phyloP scores from a whole-genome alignment of 2,329 filamentous ascomycete genomes.

The Rutstroemia sp. region DNA sequence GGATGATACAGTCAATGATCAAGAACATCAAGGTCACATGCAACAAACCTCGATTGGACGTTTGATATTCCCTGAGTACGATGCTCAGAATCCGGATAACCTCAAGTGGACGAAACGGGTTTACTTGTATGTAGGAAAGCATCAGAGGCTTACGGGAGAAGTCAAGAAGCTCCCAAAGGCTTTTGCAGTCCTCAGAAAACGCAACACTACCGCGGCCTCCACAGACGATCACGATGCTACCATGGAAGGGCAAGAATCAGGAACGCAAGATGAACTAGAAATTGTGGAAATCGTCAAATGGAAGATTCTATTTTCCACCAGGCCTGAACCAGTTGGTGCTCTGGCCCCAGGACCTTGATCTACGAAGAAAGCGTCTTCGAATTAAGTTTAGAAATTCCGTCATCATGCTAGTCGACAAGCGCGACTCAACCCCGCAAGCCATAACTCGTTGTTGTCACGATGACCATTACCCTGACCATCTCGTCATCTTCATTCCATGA shows the following conservation, averaged over 20 bases:
- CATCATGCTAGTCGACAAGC: too few relatives aligned
- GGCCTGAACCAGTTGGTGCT: conserved; percentile 74
- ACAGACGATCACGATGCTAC: conserved; percentile 20
- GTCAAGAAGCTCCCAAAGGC: conserved; percentile 78
- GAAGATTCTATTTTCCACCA: conserved; percentile 75
- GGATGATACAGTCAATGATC: conserved; percentile 9
- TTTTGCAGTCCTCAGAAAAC: conserved; percentile 67
- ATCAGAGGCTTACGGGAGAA: conserved; percentile 85
- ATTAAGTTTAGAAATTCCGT: too few relatives aligned
- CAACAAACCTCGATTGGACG: conserved; percentile 55
- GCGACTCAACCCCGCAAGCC: too few relatives aligned
- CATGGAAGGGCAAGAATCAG: conserved; percentile 47
- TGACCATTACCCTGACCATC: too few relatives aligned
- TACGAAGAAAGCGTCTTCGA: too few relatives aligned
- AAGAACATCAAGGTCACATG: conserved; percentile 9
- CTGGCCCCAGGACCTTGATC: not conserved
- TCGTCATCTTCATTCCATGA: too few relatives aligned
- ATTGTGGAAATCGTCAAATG: conserved; percentile 81
- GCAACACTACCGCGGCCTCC: conserved; percentile 18
- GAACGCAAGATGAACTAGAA: conserved; percentile 74
- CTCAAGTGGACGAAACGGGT: conserved; percentile 85
- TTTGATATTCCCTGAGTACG: conserved; percentile 72
- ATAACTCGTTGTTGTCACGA: too few relatives aligned
- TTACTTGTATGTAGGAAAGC: conserved; percentile 79
- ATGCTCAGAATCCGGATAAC: conserved; percentile 44